Conservation (phyloP, 192 early-diverging fungal genomes). For the Backusella westeae region DNA sequence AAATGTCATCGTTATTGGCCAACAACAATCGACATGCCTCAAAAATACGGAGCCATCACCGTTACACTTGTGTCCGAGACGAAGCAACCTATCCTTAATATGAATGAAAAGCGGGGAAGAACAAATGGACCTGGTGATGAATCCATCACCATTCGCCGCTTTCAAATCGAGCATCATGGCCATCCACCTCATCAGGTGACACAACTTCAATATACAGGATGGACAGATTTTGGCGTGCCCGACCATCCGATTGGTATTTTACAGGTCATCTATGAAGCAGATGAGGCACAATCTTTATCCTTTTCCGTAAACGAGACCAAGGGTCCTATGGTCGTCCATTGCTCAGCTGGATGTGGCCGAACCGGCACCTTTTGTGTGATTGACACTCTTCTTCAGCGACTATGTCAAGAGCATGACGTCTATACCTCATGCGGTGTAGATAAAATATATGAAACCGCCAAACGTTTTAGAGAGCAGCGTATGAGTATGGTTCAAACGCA, state of each 20-base stretch:
- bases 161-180: background rate
- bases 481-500: conserved; percentile 83
- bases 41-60: conserved; percentile 46
- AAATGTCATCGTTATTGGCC: conserved; percentile 96
- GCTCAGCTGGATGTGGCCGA: conserved; percentile 71
- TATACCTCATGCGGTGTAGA: conserved; percentile 16
- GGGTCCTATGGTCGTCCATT: conserved; percentile 70
- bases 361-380: conserved; percentile 69
- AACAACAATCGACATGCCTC: conserved; percentile 19
- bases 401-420: background rate
- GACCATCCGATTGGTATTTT: conserved; percentile 59
- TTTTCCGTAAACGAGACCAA: background rate
- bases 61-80: conserved; percentile 60
- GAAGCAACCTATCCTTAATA: conserved; percentile 21
- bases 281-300: conserved; percentile 9
- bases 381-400: conserved; percentile 42
- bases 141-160: conserved; percentile 51
- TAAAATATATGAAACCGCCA: conserved; percentile 56
- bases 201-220: conserved; percentile 82
- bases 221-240: conserved; percentile 84
- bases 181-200: conserved; percentile 42
- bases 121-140: conserved; percentile 27
- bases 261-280: conserved; percentile 51
- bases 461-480: conserved; percentile 71
- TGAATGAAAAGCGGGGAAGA: conserved; percentile 6